Base-by-base conservation (phyloP, 1,139 yeast species). In the Saccharomyces hybrid region DNA sequence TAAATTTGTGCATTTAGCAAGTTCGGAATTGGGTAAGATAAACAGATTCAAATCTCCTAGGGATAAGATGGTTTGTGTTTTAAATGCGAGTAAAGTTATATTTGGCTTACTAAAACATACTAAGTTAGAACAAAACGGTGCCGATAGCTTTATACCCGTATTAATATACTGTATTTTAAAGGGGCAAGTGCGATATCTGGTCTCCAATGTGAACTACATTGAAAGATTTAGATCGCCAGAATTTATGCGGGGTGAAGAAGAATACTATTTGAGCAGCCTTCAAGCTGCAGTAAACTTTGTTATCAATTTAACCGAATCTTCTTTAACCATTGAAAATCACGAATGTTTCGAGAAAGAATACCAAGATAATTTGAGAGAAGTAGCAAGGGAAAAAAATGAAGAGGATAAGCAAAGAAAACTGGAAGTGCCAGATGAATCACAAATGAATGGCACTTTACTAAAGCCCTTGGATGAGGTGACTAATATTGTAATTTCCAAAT, bases 51-150 rank as follows among this genome's bases (percentile, higher is more conserved):
- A 95, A 63, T 95, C 98, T 0, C 99, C 99, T 7, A 77, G 99
- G 54, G 99, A 95, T 66, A 95, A 95, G 67, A 84, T 90, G 58
- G 89, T 93, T 49, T 93, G 99, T 68, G 77, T 93, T 7, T 75
- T 95, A 57, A 95, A 95, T 71, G 84, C 95, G 55, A 91, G 98
- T 68, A 93, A 93, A 69, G 91, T 93, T 14, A 85, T 95, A 7
- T 90, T 90, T 75, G 95, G 96, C 16, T 77, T 88, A 54, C 78
- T 95, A 54, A 83, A 90, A 60, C 86, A 84, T 55, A 79, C 81
- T 46, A 73, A 77, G 48, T 72, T 79, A 41, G 86, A 84, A 54
- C 75, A 76, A 56, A 95, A 88, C 63, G 91, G 91, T 61, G 99
- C 99, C 0, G 99, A 95, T 70, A 81, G 88, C 29, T 95, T 95